Evolutionary conservation across 768 basidiomycete species (phyloP).

Genomic region (Scleroderma citrinum): DNA sequence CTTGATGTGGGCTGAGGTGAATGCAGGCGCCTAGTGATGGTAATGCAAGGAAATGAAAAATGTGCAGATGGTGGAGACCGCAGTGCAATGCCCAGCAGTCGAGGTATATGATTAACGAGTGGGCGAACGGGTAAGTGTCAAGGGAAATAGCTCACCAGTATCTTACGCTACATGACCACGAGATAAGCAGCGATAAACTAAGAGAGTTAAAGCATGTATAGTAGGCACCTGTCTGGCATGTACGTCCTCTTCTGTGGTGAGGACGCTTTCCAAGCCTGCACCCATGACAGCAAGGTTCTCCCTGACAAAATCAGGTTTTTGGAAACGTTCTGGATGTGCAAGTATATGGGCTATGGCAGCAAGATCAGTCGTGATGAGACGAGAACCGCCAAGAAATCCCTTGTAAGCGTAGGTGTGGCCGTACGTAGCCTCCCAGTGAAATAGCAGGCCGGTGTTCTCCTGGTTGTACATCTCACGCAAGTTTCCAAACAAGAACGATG

Average conservation of each 20-base stretch:
- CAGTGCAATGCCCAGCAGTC: not conserved
- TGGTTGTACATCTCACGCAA: slow-evolving; percentile 50
- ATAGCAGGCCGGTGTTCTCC: slow-evolving; percentile 48
- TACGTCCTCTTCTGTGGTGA: slow-evolving; percentile 49
- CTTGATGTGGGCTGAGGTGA: slow-evolving; percentile 44
- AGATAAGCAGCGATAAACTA: slow-evolving; percentile 1
- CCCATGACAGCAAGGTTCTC: slow-evolving; percentile 48
- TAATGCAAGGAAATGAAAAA: not conserved
- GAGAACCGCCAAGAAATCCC: slow-evolving; percentile 45
- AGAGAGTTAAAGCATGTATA: not conserved
- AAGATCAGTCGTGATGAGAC: slow-evolving; percentile 57
- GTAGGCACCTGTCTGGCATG: slow-evolving; percentile 47
- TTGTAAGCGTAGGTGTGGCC: slow-evolving; percentile 49
- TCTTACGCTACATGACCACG: slow-evolving; percentile 36
- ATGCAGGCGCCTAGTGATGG: slow-evolving; percentile 41
- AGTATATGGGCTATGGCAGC: slow-evolving; percentile 55
- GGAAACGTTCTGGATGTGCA: slow-evolving; percentile 48
- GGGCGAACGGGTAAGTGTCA: not conserved
- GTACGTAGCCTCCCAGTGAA: slow-evolving; percentile 39
- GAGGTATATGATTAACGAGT: not conserved
- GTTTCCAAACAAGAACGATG: slow-evolving; percentile 47
- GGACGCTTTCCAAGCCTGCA: slow-evolving; percentile 42
- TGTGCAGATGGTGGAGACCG: no score
- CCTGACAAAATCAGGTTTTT: slow-evolving; percentile 54
- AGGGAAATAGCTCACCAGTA: slow-evolving; percentile 35